Evolutionary conservation across 1,284 basidiomycete species (phyloP).

Genomic region (Laetiporus sulphureus): DNA sequence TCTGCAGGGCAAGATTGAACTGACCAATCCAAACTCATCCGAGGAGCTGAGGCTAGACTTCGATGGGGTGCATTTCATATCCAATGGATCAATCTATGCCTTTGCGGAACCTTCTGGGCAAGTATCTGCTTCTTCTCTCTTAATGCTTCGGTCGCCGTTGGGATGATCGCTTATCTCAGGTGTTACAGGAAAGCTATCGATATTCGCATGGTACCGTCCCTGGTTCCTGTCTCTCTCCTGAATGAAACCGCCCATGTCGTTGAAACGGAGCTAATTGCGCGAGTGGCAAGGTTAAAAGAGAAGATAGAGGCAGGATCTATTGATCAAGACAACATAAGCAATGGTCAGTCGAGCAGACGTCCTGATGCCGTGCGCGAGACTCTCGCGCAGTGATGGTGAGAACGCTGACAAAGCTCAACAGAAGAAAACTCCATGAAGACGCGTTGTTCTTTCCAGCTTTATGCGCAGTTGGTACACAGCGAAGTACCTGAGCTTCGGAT

Average conservation of each 20-base stretch:
- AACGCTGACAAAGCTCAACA: too few species aligned
- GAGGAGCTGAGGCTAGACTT: constrained; percentile 64
- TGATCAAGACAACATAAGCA: constrained; percentile 35
- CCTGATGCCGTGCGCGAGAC: background rate
- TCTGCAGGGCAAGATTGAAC: constrained; percentile 63
- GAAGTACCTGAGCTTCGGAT: constrained; percentile 45
- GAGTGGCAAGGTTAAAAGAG: constrained; percentile 53
- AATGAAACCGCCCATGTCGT: constrained; percentile 64
- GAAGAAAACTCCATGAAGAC: constrained; percentile 47
- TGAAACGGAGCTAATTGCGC: constrained; percentile 55
- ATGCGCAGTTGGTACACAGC: constrained; percentile 52
- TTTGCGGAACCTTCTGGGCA: constrained; percentile 49
- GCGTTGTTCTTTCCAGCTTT: constrained; percentile 58
- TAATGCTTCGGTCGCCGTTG: too few species aligned
- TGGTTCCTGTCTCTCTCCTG: constrained; percentile 46
- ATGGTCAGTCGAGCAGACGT: constrained; percentile 15
- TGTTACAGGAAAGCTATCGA: too few species aligned
- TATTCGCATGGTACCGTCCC: constrained; percentile 54
- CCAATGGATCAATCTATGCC: constrained; percentile 75
- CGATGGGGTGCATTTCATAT: constrained; percentile 72
- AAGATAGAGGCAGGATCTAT: constrained; percentile 57
- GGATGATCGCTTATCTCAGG: too few species aligned
- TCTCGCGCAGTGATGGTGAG: background rate
- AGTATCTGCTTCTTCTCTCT: constrained; percentile 1
- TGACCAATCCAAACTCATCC: constrained; percentile 41